These are phyloP conservation scores for Tremella mesenterica DNA, from an alignment of 768 basidiomycete genomes.

Conservation along the genomic window DNA sequence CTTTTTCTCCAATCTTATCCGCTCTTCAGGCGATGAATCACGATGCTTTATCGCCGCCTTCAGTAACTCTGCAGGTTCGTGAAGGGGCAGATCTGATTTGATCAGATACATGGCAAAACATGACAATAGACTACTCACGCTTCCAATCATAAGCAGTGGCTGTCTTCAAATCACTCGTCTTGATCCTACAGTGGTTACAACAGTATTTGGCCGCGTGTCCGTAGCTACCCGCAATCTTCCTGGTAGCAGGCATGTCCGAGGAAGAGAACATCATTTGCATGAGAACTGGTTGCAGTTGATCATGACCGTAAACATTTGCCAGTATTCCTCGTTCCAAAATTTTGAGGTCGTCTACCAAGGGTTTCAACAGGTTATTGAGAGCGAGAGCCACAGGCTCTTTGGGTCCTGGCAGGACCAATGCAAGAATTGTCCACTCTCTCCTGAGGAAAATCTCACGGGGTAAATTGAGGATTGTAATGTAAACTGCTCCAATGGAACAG, in stretches of 20 bases:
- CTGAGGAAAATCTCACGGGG: slow-evolving; percentile 1
- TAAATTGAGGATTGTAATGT: background rate
- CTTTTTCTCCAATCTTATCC: no score
- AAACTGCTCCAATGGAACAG: slow-evolving; percentile 2
- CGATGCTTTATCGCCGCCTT: no score
- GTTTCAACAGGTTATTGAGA: background rate
- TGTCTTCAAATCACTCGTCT: background rate
- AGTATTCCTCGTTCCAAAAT: background rate
- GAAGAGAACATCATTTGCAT: background rate
- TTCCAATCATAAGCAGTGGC: background rate
- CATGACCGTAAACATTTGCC: background rate
- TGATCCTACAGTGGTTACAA: background rate
- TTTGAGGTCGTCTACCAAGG: background rate
- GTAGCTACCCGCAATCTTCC: background rate
- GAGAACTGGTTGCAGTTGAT: background rate
- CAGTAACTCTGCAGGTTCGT: no score
- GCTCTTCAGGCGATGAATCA: no score
- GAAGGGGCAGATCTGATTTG: background rate
- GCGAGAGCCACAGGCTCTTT: background rate
- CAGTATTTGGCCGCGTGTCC: background rate
- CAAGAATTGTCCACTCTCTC: background rate
- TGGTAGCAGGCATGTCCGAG: background rate
- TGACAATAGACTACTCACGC: no score
- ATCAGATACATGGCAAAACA: no score
- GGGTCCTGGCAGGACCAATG: background rate